Evolutionary conservation across 2,329 filamentous ascomycete species (phyloP).

Genomic region (Phaeosphaeria sp.): DNA sequence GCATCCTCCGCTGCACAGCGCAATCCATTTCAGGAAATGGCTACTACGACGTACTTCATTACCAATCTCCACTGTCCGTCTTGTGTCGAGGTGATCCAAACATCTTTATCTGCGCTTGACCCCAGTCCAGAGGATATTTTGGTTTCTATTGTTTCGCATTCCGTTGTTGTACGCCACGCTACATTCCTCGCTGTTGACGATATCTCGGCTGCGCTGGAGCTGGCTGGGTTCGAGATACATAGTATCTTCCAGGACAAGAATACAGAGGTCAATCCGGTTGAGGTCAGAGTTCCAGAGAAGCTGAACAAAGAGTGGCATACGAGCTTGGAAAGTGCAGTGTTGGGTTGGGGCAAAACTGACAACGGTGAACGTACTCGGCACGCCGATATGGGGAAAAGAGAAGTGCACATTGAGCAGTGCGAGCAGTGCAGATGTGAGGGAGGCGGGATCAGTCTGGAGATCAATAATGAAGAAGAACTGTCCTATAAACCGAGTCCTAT

Average conservation of each 20-base stretch:
- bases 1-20: constrained; percentile 21
- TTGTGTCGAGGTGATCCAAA: constrained; percentile 71
- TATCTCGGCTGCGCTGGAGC: constrained; percentile 57
- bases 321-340: constrained; percentile 45
- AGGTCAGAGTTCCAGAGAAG: constrained; percentile 18
- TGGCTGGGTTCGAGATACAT: constrained; percentile 66
- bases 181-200: constrained; percentile 50
- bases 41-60: constrained; percentile 67
- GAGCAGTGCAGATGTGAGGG: constrained; percentile 42
- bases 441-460: constrained; percentile 27
- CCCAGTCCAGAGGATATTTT: constrained; percentile 65
- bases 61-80: constrained; percentile 80
- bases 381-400: constrained; percentile 38
- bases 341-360: constrained; percentile 32
- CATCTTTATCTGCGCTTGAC: constrained; percentile 58
- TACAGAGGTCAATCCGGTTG: constrained; percentile 16
- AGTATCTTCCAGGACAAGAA: constrained; percentile 50
- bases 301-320: constrained; percentile 36
- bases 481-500: constrained; percentile 20
- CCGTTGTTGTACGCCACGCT: constrained; percentile 66
- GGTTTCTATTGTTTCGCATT: constrained; percentile 74
- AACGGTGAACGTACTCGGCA: constrained; percentile 10
- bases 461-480: constrained; percentile 10
- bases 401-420: constrained; percentile 42
- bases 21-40: constrained; percentile 18